Conservation (phyloP, 2,329 filamentous ascomycete genomes). For the Penicillium corylophilum region DNA sequence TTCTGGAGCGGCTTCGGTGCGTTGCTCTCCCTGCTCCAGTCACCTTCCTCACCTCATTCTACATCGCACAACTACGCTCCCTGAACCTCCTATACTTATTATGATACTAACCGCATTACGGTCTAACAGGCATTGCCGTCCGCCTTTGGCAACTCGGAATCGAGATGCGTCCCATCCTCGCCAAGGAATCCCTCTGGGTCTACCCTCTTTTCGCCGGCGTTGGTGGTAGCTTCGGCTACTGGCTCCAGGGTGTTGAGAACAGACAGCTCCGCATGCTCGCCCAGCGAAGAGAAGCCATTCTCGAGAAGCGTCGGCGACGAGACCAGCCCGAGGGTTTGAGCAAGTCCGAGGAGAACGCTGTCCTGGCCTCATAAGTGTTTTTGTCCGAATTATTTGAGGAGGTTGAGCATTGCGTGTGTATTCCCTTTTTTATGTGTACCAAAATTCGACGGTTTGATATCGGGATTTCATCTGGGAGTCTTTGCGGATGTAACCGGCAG, state of each 20-base stretch:
- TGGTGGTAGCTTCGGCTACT: slow-evolving; percentile 93
- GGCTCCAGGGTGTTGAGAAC: slow-evolving; percentile 86
- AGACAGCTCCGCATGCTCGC: slow-evolving; percentile 73
- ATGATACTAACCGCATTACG: slow-evolving; percentile 13
- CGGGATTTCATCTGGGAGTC: slow-evolving; percentile 16
- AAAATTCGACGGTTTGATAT: slow-evolving; percentile 35
- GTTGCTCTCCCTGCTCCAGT: slow-evolving; percentile 32
- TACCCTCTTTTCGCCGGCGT: slow-evolving; percentile 86
- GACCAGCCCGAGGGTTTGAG: slow-evolving; percentile 61
- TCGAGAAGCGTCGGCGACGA: slow-evolving; percentile 86
- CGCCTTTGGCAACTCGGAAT: slow-evolving; percentile 97
- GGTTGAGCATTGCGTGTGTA: slow-evolving; percentile 22
- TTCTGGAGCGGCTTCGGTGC: slow-evolving; percentile 78
- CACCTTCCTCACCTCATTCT: not conserved
- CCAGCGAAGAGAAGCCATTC: slow-evolving; percentile 74
- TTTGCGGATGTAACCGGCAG: slow-evolving; percentile 15
- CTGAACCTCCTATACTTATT: not conserved
- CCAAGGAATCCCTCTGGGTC: slow-evolving; percentile 77
- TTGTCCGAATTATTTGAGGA: slow-evolving; percentile 12
- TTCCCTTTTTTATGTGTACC: slow-evolving; percentile 29
- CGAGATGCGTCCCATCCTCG: slow-evolving; percentile 95
- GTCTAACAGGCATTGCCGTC: slow-evolving; percentile 72
- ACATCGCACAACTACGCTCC: not conserved
- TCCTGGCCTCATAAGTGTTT: slow-evolving; percentile 35
- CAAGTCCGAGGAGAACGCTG: slow-evolving; percentile 34